Evolutionary conservation across 305 asterid genomes (phyloP), one percentile per base, ranked within the genome.

Genomic region (Solanum aculeatissimum): DNA sequence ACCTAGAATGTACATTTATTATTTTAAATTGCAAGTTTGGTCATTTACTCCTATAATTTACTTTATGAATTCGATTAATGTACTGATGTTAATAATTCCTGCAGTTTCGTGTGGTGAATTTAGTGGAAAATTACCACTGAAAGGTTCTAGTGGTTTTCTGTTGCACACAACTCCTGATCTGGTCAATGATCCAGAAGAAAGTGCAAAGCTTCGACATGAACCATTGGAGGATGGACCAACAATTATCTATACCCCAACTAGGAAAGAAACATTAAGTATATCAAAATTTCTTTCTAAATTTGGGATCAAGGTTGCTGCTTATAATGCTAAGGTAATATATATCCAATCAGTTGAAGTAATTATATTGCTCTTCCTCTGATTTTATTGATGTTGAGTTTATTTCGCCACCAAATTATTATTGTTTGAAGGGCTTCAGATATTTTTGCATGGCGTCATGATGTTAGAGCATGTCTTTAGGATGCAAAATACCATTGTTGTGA

Each of bases 261-360:
- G 98, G 90, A 93, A 93, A 88, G 92, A 94, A 91, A 94, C 97
- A 77, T 62, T 92, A 89, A 83, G 89, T 82, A 71, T 94, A 86
- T 84, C 98, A 19, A 90, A 92, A 87, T 93, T 93, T 91, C 93
- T 94, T 57, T 85, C 85, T 84, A 86, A 83, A 68, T 88, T 49
- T 85, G 98, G 97, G 71, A 92, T 94, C 60, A 93, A 87, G 86
- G 93, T 97, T 86, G 97, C 97, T 82, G 95, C 97, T 85, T 94
- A 94, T 88, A 92, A 94, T 89, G 97, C 95, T 65, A 91, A 91
- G 98, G 98, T 94, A 83, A 65, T 69, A 11, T 82, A 38, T 25
- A 19, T 82, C 35, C 65, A 12, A 19, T 49, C 25, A 49, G 43
- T 66, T 82, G 7, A 45, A 49, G 25, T 18, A 2, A 51, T 51